phyloP scores from a whole-genome alignment of 805 yeast genomes.

The Zygosaccharomyces bisporus region DNA sequence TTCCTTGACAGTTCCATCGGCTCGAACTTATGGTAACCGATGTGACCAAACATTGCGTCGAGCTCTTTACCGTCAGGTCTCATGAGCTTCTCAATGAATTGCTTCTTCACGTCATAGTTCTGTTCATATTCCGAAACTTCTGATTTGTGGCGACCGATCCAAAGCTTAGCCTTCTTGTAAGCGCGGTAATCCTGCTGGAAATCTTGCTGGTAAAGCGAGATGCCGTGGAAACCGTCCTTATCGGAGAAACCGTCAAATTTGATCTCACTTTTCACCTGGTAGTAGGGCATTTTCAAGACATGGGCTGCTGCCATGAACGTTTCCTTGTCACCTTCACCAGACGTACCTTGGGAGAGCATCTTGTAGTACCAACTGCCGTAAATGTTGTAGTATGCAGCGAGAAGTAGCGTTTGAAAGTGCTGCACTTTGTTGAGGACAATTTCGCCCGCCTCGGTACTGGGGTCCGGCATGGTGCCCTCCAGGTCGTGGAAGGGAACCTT shows the following conservation, averaged over 20 bases:
- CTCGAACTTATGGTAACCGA: slow-evolving; percentile 38
- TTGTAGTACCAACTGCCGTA: slow-evolving; percentile 64
- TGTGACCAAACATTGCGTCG: slow-evolving; percentile 38
- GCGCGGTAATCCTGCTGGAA: slow-evolving; percentile 45
- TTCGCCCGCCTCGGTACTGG: slow-evolving; percentile 70
- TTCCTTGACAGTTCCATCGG: slow-evolving; percentile 30
- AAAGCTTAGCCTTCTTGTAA: slow-evolving; percentile 16
- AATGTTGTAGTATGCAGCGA: slow-evolving; percentile 62
- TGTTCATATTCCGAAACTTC: slow-evolving; percentile 16
- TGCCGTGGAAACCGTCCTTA: slow-evolving; percentile 35
- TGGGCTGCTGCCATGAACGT: slow-evolving; percentile 69
- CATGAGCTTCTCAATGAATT: slow-evolving; percentile 16
- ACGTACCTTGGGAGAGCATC: slow-evolving; percentile 63
- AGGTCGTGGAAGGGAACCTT: slow-evolving; percentile 54
- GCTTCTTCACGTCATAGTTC: slow-evolving; percentile 15
- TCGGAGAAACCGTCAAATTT: slow-evolving; percentile 39
- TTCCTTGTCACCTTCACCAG: slow-evolving; percentile 81
- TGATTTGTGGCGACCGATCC: slow-evolving; percentile 11
- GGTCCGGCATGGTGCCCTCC: slow-evolving; percentile 61
- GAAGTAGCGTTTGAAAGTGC: slow-evolving; percentile 55
- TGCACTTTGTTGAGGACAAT: slow-evolving; percentile 54
- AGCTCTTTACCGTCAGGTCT: slow-evolving; percentile 14
- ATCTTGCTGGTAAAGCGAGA: slow-evolving; percentile 47
- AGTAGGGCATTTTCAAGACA: slow-evolving; percentile 45
- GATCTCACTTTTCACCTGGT: slow-evolving; percentile 44